Evolutionary conservation across 2,329 filamentous ascomycete species (phyloP).

Genomic region (Dichotomopilus funicola): DNA sequence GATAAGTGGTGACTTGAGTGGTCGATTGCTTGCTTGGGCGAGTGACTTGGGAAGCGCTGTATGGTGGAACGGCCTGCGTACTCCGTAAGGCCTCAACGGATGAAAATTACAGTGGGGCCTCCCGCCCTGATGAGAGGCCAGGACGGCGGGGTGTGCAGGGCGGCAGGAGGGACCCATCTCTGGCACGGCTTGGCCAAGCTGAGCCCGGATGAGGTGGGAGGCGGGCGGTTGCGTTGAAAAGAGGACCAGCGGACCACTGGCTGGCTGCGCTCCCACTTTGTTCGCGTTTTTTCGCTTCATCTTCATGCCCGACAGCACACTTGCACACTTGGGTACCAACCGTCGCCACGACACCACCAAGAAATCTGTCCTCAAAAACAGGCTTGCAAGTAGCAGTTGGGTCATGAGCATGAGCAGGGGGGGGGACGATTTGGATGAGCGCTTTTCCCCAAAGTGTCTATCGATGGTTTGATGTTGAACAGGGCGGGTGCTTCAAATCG

Average conservation of each 20-base stretch:
- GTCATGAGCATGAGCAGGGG: no score
- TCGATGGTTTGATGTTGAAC: neutral
- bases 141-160: slow-evolving; percentile 11
- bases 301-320: slow-evolving; percentile 24
- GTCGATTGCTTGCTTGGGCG: slow-evolving; percentile 16
- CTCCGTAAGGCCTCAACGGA: slow-evolving; percentile 23
- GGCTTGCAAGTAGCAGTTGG: neutral
- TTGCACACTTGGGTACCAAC: slow-evolving; percentile 24
- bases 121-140: slow-evolving; percentile 3
- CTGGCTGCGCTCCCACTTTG: slow-evolving; percentile 7
- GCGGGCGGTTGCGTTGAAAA: neutral
- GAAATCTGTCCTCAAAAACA: slow-evolving; percentile 7
- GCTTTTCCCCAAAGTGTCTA: neutral
- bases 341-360: slow-evolving; percentile 6
- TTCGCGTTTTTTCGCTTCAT: slow-evolving; percentile 12
- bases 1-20: no score
- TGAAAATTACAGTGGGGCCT: slow-evolving; percentile 17
- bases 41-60: slow-evolving; percentile 22
- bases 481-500: slow-evolving; percentile 3
- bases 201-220: slow-evolving; percentile 7
- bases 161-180: slow-evolving; percentile 1
- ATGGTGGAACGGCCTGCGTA: slow-evolving; percentile 15
- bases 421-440: neutral
- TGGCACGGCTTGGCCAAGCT: slow-evolving; percentile 10
- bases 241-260: slow-evolving; percentile 2